phyloP scores from a whole-genome alignment of 768 basidiomycete species.

The Xerocomellus intermedius region DNA sequence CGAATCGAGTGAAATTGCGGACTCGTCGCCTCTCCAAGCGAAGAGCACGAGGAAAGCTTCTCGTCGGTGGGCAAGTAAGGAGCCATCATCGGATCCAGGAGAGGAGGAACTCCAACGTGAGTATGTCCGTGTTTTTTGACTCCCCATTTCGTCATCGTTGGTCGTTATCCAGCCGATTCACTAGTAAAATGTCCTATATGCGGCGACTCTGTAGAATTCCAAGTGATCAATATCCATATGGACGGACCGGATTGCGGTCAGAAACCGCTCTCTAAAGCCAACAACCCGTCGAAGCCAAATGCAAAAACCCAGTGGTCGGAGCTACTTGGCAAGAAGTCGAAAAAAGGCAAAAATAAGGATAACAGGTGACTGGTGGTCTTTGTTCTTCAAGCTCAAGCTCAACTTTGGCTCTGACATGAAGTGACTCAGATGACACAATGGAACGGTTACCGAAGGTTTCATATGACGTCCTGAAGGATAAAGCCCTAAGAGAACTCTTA shows the following conservation, averaged over 20 bases:
- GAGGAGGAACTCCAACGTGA: conserved; percentile 32
- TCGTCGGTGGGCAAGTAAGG: conserved; percentile 13
- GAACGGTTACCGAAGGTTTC: conserved; percentile 60
- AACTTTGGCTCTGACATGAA: conserved; percentile 19
- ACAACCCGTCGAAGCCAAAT: conserved; percentile 24
- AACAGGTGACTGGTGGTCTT: conserved; percentile 15
- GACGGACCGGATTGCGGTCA: conserved; percentile 51
- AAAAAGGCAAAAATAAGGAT: conserved; percentile 45
- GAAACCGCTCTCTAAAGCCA: conserved; percentile 14
- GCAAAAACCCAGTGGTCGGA: conserved; percentile 43
- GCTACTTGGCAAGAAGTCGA: conserved; percentile 31
- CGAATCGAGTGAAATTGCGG: conserved; percentile 22
- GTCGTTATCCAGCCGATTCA: conserved; percentile 28
- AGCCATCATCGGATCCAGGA: conserved; percentile 31
- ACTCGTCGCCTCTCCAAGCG: conserved; percentile 23
- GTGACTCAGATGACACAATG: conserved; percentile 34
- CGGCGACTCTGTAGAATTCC: conserved; percentile 40
- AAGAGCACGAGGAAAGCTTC: conserved; percentile 21
- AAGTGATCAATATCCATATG: conserved; percentile 61
- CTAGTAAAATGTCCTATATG: conserved; percentile 67
- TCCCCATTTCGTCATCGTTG: background rate
- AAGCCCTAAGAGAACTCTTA: conserved; percentile 56
- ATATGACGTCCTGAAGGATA: conserved; percentile 63
- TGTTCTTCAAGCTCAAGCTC: background rate
- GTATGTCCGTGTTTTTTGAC: background rate